Conservation (phyloP, 495 filamentous ascomycete species). For the Thozetella sp. region DNA sequence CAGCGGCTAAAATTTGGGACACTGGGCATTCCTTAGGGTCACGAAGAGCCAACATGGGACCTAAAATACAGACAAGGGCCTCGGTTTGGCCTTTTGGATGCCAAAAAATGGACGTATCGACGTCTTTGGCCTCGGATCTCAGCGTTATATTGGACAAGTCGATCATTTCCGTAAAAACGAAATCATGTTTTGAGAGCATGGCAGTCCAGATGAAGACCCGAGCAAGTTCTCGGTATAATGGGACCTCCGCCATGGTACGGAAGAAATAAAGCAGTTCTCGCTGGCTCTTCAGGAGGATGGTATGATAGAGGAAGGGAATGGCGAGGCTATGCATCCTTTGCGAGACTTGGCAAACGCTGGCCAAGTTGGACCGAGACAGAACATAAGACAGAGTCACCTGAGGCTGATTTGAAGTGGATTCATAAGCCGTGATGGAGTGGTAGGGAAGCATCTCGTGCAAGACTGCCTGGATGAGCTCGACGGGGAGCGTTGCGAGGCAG, state of each 20-base stretch:
- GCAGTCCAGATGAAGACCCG: slow-evolving; percentile 4
- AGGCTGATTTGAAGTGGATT: slow-evolving; percentile 3
- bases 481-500: neutral
- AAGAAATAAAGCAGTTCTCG: slow-evolving; percentile 3
- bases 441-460: slow-evolving; percentile 2
- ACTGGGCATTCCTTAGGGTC: slow-evolving; percentile 3
- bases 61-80: slow-evolving; percentile 3
- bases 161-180: slow-evolving; percentile 4
- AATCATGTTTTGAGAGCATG: slow-evolving; percentile 3
- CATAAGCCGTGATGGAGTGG: slow-evolving; percentile 2
- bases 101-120: slow-evolving; percentile 1
- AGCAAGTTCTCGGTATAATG: slow-evolving; percentile 3
- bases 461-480: slow-evolving; percentile 2
- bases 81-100: slow-evolving; percentile 2
- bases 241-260: slow-evolving; percentile 2
- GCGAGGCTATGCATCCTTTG: slow-evolving; percentile 2
- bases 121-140: slow-evolving; percentile 3
- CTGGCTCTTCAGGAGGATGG: slow-evolving; percentile 3
- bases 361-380: slow-evolving; percentile 1
- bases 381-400: slow-evolving; percentile 3
- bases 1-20: slow-evolving; percentile 2
- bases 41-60: slow-evolving; percentile 1
- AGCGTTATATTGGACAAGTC: slow-evolving; percentile 2
- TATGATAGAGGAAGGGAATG: slow-evolving; percentile 4
- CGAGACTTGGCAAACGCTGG: slow-evolving; percentile 3